Evolutionary conservation across 108 stramenopile species (phyloP), one percentile per base, ranked within the genome.

Genomic region (Nitzschia sp.): DNA sequence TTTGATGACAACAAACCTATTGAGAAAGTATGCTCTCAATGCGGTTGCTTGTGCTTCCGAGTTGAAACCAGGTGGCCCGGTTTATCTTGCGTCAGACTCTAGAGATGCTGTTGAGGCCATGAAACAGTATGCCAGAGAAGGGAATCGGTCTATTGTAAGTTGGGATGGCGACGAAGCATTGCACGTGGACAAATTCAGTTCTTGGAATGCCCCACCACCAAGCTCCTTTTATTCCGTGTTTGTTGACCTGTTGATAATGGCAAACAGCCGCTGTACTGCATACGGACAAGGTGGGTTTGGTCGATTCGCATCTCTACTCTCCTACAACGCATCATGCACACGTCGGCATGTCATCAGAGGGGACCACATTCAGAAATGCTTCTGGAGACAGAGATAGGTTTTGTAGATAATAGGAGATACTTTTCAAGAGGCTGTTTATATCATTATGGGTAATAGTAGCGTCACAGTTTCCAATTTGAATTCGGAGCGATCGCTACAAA

Each of bases 11-110:
- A 34, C 5, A 25, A 25, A 20, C 5, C 2, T 9, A 52, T 25
- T 67, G 22, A 20, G 38, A 10, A 46, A 17, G 12, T 40, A 29
- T 26, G 70, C 75, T 6, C 50, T 53, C 41, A 76, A 80, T 72
- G 80, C 75, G 15, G 60, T 75, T 6, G 65, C 71, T 39, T 81
- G 71, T 41, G 78, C 67, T 48, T 65, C 63, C 7, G 24, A 19
- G 12, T 48, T 63, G 22, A 25, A 40, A 22, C 62, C 71, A 25
- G 55, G 57, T 0, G 62, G 51, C 10, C 48, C 50, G 21, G 52
- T 78, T 21, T 82, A 71, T 39, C 75, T 82, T 69, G 81, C 81
- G 17, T 67, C 75, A 7, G 81, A 82, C 56, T 64, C 75, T 11
- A 48, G 29, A 24, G 51, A 51, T 22, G 66, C 75, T n/a, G 20